Base-by-base conservation (phyloP, 106 monocot genomes). In the Dendrobium chrysotoxum region DNA sequence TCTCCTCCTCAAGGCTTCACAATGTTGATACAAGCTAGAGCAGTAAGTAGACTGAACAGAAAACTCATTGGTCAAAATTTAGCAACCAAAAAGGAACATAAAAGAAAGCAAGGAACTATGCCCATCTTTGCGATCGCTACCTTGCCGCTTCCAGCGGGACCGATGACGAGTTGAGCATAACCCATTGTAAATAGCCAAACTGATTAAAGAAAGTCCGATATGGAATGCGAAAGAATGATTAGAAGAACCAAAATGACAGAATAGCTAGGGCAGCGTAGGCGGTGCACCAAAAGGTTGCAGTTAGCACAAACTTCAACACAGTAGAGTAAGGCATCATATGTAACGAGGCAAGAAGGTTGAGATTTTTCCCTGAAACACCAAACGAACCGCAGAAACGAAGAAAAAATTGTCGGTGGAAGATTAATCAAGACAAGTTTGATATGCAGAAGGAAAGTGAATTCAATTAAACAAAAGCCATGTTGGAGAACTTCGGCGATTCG, bases 101-200 rank as follows among this genome's bases (percentile, higher is more conserved):
- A 72, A 30, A 40, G 12, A 26, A 25, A 77, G 64, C 4, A 76
- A 66, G 44, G 12, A 0, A 77, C 21, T n/a, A 6, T 74, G 39
- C 41, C 1, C 20, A 74, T 74, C 39, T 21, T 16, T 35, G 38
- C 5, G 12, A 3, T 50, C 13, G 71, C 66, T 41, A 94, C 96
- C 94, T 94, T 97, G 83, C 96, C 94, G 73, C 94, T 92, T 16
- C 96, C 96, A n/a, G 96, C 96, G 15, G 96, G 96, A 16, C 96
- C 94, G 66, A 97, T 97, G 7, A 97, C 94, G 35, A 92, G 92
- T 38, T 97, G 96, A 23, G 96, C 96, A 72, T 86, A 97, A 28
- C 96, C 90, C 96, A 97, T 97, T 21, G 40, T 21, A 17, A 17
- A 72, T 73, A 12, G 17, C 47, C 39, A 42, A 79, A 81, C 28